Evolutionary conservation across 768 basidiomycete species (phyloP).

Genomic region (Gloeopeniophorella convolvens): DNA sequence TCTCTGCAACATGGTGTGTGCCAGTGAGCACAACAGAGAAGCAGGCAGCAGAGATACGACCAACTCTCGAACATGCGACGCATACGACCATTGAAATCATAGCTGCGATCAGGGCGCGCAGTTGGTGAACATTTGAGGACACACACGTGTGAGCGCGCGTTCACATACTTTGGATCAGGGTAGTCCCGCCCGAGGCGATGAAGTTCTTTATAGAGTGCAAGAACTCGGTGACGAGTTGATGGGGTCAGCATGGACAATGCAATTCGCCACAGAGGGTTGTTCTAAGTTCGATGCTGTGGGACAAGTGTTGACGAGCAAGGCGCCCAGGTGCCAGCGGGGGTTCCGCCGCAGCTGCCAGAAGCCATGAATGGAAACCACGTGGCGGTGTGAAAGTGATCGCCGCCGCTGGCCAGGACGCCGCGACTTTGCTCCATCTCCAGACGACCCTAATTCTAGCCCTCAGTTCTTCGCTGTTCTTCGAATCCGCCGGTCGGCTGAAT

Average conservation of each 20-base stretch:
- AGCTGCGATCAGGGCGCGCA: slow-evolving; percentile 37
- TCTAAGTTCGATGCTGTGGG: no score
- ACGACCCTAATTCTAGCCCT: no score
- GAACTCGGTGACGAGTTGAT: slow-evolving; percentile 52
- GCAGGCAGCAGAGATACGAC: slow-evolving; percentile 21
- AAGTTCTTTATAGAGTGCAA: slow-evolving; percentile 77
- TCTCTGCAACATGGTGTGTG: slow-evolving; percentile 40
- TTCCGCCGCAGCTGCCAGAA: no score
- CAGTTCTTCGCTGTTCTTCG: no score
- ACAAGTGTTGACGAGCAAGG: no score
- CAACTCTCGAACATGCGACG: slow-evolving; percentile 69
- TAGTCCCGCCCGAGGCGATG: slow-evolving; percentile 76
- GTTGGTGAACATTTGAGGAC: background rate
- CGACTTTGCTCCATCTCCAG: no score
- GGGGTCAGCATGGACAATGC: slow-evolving; percentile 44
- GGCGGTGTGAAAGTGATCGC: no score
- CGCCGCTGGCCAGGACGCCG: no score
- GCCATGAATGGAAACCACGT: no score
- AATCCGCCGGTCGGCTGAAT: no score
- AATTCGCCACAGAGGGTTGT: no score
- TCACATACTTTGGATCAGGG: slow-evolving; percentile 68
- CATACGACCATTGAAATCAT: slow-evolving; percentile 70
- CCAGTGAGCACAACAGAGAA: background rate
- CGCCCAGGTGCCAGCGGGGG: no score
- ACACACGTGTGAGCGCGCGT: background rate